These are phyloP conservation scores for Carex myosuroides DNA, from an alignment of 176 grass and related monocot species.

Conservation along the genomic window DNA sequence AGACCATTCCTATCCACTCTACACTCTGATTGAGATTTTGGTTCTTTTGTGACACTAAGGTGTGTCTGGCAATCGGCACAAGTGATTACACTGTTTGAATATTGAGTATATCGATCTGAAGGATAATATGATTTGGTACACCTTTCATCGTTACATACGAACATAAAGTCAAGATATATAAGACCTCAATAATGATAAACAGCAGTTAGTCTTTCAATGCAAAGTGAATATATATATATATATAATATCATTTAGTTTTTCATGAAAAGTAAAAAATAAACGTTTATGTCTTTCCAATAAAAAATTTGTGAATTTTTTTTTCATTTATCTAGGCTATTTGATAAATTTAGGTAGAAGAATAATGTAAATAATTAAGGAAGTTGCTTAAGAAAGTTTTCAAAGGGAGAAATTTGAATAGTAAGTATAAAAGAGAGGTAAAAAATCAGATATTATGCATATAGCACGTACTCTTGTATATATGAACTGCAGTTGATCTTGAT, in stretches of 20 bases:
- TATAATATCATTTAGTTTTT: neutral
- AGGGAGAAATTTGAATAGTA: neutral
- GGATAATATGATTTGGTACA: neutral
- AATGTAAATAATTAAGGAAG: neutral
- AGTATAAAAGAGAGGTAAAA: neutral
- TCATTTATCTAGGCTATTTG: neutral
- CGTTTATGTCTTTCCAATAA: neutral
- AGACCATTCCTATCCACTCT: conserved; percentile 9
- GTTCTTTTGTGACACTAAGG: neutral
- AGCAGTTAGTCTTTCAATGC: neutral
- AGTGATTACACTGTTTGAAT: neutral
- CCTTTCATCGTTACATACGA: neutral
- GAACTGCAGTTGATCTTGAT: neutral
- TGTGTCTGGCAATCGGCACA: neutral
- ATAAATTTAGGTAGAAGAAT: neutral
- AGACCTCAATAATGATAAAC: neutral
- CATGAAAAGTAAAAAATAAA: neutral
- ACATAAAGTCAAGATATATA: neutral
- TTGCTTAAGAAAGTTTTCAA: neutral
- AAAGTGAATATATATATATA: neutral
- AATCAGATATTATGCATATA: neutral
- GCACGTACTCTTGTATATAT: neutral
- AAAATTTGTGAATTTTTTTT: neutral
- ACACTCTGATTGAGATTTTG: neutral
- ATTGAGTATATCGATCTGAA: neutral